Evolutionary conservation across 164 flowering plant species (phyloP).

Genomic region (Piper betle): DNA sequence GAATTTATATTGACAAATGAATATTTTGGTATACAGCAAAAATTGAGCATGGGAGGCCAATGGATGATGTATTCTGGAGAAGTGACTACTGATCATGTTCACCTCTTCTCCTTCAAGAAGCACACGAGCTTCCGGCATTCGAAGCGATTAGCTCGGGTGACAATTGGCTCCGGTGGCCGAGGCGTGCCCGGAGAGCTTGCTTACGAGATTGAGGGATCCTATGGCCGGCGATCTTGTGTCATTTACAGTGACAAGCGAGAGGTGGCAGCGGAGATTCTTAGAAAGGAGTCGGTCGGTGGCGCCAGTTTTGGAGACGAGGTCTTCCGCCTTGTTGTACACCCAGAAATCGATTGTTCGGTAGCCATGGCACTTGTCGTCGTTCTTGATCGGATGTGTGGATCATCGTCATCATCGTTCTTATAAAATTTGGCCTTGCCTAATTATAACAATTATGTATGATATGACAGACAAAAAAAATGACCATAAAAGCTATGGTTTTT

Average conservation of each 20-base stretch:
- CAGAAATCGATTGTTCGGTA: slow-evolving; percentile 32
- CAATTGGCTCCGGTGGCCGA: not conserved
- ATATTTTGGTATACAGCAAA: slow-evolving; percentile 20
- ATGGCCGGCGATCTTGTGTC: slow-evolving; percentile 37
- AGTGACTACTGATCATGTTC: slow-evolving; percentile 15
- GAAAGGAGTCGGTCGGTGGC: slow-evolving; percentile 49
- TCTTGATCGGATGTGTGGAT: slow-evolving; percentile 68
- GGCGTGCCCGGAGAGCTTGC: slow-evolving; percentile 17
- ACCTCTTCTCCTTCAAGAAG: slow-evolving; percentile 35
- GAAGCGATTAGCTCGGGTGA: slow-evolving; percentile 34
- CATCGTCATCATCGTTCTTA: not conserved
- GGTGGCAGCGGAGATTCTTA: slow-evolving; percentile 44
- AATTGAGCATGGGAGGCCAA: slow-evolving; percentile 39
- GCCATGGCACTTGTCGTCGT: slow-evolving; percentile 73
- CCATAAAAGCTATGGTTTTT: not conserved
- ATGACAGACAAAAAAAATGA: not conserved
- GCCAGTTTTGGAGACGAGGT: slow-evolving; percentile 53
- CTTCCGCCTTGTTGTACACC: slow-evolving; percentile 45
- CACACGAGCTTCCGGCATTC: slow-evolving; percentile 23
- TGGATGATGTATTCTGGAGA: slow-evolving; percentile 68
- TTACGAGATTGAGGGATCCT: slow-evolving; percentile 42
- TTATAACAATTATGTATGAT: no score
- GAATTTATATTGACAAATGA: no score
- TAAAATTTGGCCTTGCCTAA: no score
- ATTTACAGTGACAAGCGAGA: slow-evolving; percentile 37